These are phyloP conservation scores for Solanum ahanhuiri DNA, from an alignment of 257 asterid species.

Conservation along the genomic window DNA sequence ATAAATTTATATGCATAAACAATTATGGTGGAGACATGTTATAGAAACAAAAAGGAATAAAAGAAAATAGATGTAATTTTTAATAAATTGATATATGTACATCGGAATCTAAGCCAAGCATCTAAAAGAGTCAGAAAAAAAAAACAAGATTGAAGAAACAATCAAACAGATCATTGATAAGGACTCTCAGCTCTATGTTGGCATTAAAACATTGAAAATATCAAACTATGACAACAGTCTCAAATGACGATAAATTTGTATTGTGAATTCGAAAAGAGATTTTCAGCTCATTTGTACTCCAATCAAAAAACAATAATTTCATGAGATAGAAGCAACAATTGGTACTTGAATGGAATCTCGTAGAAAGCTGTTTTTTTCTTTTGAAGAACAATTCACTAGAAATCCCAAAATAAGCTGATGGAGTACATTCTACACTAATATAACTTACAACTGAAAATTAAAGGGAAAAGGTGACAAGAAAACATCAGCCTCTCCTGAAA, in stretches of 20 bases:
- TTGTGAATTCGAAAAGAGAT: not conserved
- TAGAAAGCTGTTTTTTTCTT: not conserved
- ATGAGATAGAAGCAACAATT: not conserved
- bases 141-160: not conserved
- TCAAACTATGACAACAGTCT: not conserved
- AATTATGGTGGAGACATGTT: not conserved
- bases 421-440: not conserved
- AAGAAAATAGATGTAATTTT: not conserved
- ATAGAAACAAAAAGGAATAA: not conserved
- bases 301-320: not conserved
- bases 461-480: not conserved
- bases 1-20: not conserved
- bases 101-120: not conserved
- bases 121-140: not conserved
- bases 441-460: not conserved
- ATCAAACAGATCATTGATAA: not conserved
- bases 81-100: not conserved
- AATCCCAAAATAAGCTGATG: not conserved
- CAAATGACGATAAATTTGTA: not conserved
- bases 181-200: not conserved
- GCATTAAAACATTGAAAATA: not conserved
- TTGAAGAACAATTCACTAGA: not conserved
- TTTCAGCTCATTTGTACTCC: not conserved
- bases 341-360: not conserved
- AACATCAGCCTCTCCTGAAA: not conserved